Conservation (phyloP, 1,284 basidiomycete species). For the Cryptococcus sp. region DNA sequence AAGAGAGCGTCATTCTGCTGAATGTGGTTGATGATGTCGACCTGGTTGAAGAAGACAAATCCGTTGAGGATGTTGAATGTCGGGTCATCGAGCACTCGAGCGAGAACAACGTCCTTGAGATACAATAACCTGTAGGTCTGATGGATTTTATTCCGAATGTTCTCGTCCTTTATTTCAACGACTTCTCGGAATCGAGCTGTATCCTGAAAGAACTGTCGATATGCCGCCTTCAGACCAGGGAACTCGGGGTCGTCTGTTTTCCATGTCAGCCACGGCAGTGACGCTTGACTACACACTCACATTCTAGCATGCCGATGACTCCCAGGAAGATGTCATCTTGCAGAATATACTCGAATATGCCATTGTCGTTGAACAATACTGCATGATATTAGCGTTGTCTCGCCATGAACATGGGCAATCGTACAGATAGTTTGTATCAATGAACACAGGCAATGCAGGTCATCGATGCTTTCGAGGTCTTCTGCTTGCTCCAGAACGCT, state of each 20-base stretch:
- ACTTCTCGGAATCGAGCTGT: slow-evolving; percentile 83
- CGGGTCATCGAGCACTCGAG: slow-evolving; percentile 89
- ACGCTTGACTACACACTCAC: slow-evolving; percentile 58
- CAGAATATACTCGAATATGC: slow-evolving; percentile 91
- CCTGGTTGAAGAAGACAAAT: slow-evolving; percentile 98
- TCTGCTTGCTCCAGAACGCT: slow-evolving; percentile 84
- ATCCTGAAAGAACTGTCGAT: slow-evolving; percentile 84
- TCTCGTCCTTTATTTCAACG: slow-evolving; percentile 71
- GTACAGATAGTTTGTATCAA: slow-evolving; percentile 93
- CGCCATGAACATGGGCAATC: slow-evolving; percentile 44
- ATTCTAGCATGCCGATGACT: slow-evolving; percentile 95
- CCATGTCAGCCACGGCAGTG: neutral
- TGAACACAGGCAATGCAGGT: slow-evolving; percentile 85
- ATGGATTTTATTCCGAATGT: slow-evolving; percentile 83
- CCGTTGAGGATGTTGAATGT: slow-evolving; percentile 97
- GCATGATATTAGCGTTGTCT: slow-evolving; percentile 16
- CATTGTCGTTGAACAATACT: slow-evolving; percentile 96
- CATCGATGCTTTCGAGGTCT: slow-evolving; percentile 83
- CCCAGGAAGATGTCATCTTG: slow-evolving; percentile 91
- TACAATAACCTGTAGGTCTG: slow-evolving; percentile 96
- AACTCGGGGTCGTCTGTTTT: slow-evolving; percentile 93
- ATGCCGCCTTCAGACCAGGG: slow-evolving; percentile 91
- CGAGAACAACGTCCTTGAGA: slow-evolving; percentile 96
- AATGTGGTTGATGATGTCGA: slow-evolving; percentile 92
- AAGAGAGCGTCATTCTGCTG: slow-evolving; percentile 77